Base-by-base conservation (phyloP, 2,329 filamentous ascomycete species). In the Trematosphaeria pertusa region DNA sequence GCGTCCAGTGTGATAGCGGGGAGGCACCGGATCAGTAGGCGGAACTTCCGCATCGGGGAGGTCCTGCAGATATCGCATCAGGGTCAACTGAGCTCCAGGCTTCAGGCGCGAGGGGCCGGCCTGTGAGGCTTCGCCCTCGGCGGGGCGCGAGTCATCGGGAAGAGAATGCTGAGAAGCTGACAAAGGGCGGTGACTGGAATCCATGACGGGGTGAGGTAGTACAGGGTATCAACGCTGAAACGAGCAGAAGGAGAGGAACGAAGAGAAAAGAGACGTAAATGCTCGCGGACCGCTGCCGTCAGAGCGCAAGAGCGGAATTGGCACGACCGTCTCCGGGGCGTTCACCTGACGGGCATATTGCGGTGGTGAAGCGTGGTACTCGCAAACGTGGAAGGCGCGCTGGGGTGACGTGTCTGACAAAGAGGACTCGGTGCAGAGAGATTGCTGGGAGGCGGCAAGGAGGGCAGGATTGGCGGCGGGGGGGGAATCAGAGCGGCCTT, bases 31-130 rank as follows among this genome's bases (percentile, higher is more conserved):
- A 24, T 73, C 68, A 35, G 61, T 67, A 35, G 65, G 63, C 28
- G 72, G 72, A 37, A 67, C 62, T 43, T 75, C 72, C 49, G 72
- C 72, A 48, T 71, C 65, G 32, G 69, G 68, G 37, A 75, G 61
- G 56, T 74, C 71, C 71, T 74, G 72, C 35, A 75, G 54, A 58
- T 72, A 74, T 55, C 71, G 70, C 56, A 72, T 70, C 65, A 75
- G 61, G 56, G 72, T 74, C 56, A 74, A 69, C 58, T 73, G 67
- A 50, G 70, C 69, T 65, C 66, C 64, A 48, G 70, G 67, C 38
- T 70, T 66, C 42, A 72, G 58, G 35, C 65, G 60, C 33, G 69
- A 67, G 36, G 67, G 56, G 51, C 56, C 60, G 34, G 63, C 57
- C 37, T 58, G 58, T 14, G 47, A 43, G 14, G 38, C 43, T 37